Base-by-base conservation (phyloP, 306 rosid genomes). In the Crotalaria pallida region DNA sequence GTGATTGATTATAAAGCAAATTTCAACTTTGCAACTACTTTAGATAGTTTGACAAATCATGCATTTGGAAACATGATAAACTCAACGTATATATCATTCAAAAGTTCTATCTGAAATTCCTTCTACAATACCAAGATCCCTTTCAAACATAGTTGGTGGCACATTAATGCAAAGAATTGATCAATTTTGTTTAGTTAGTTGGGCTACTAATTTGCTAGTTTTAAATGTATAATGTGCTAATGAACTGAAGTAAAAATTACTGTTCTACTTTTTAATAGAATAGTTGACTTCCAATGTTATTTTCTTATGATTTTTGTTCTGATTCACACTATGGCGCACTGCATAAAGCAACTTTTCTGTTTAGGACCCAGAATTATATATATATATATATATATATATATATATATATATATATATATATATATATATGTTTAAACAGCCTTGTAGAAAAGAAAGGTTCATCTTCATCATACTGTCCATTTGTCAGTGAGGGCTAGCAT, bases 261-360 rank as follows among this genome's bases (percentile, higher is more conserved):
- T 50, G 51, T 22, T 69, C 41, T 38, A 59, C 51, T 26, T 40
- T 38, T 56, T 60, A 43, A 4, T 19, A n/a, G 15, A 38, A 36
- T 18, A 48, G 53, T 15, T 50, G 36, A 36, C n/a, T 23, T 7
- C 38, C 66, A 51, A 15, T 7, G 0, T 9, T 34, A 21, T 38
- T 49, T 3, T 24, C 40, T 11, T 4, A 18, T 3, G 29, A 40
- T 61, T 4, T 15, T 66, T 41, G 6, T 34, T 55, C 3, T 17
- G 19, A 22, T 19, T 36, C 10, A 27, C 48, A 69, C 70, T 85
- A 75, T 58, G 41, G 75, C n/a, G 40, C 57, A 80, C 19, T 26
- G 55, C 59, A 65, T 79, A 80, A 76, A 73, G 40, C 53, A 61
- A 60, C 22, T 50, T 45, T 77, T 73, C 50, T 75, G 80, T 76